A percentile compares a stretch with the other conserved stretches of the same genome.
Evolutionary conservation across 805 yeast species (phyloP).

Genomic region (Vanderwaltozyma verrucispora): DNA sequence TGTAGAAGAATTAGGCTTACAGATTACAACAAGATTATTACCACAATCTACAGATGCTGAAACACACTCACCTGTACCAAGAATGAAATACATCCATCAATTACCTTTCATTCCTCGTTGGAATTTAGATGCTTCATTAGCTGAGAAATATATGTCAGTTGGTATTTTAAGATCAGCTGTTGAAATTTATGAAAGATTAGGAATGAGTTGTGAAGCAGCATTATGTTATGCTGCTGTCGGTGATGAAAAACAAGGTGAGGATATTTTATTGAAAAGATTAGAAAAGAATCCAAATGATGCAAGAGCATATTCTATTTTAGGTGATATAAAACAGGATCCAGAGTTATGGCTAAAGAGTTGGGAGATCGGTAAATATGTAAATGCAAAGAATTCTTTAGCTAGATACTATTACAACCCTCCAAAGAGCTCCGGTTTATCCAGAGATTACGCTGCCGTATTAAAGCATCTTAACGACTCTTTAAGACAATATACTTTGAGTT

Average conservation of each 20-base stretch:
- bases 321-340: slow-evolving; percentile 76
- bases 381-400: slow-evolving; percentile 79
- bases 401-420: slow-evolving; percentile 64
- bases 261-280: slow-evolving; percentile 45
- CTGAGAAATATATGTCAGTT: slow-evolving; percentile 75
- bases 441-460: slow-evolving; percentile 45
- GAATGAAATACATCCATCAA: slow-evolving; percentile 62
- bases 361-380: slow-evolving; percentile 71
- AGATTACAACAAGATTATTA: slow-evolving; percentile 45
- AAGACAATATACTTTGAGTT: slow-evolving; percentile 58
- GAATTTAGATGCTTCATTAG: slow-evolving; percentile 71
- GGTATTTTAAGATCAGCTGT: slow-evolving; percentile 83
- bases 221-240: slow-evolving; percentile 84
- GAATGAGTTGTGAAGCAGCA: slow-evolving; percentile 74
- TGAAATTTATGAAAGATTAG: slow-evolving; percentile 74
- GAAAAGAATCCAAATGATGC: slow-evolving; percentile 60
- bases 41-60: slow-evolving; percentile 32
- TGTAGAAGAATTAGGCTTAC: slow-evolving; percentile 76
- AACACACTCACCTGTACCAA: slow-evolving; percentile 32
- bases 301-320: slow-evolving; percentile 71
- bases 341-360: slow-evolving; percentile 74
- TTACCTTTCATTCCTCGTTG: slow-evolving; percentile 75
- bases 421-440: slow-evolving; percentile 36
- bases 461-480: slow-evolving; percentile 67
- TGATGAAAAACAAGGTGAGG: slow-evolving; percentile 54